Base-by-base conservation (phyloP, 176 grass and related monocot genomes). In the Eleusine coracana region DNA sequence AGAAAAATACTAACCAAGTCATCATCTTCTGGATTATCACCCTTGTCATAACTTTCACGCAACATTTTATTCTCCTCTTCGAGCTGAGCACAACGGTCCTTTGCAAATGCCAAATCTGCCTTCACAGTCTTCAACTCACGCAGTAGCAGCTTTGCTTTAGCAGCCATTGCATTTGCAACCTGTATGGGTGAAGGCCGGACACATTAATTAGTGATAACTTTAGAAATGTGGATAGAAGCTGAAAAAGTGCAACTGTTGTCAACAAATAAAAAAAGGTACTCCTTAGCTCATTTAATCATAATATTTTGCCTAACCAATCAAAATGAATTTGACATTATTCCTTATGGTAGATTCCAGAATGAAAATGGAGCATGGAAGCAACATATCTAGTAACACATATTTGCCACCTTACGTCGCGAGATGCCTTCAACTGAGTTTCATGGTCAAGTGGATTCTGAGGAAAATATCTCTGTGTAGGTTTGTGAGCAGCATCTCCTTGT, bases 331-430 rank as follows among this genome's bases (percentile, higher is more conserved):
- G 73, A 41, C 38, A 85, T 68, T 78, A 4, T 71, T 25, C 49
- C 39, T 0, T 10, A 29, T 14, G 51, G 40, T 36, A 10, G 60
- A 66, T 75, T 78, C 17, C 68, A 60, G 69, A 28, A 81, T 78
- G 31, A 17, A 72, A 60, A 78, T 66, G 29, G 29, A 74, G 31
- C 41, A 92, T 5, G 71, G 15, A 78, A 79, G 71, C 49, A 86
- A 80, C 63, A 81, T 74, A 87, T 88, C 73, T 83, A 83, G 77
- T 84, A 77, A 88, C 83, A 89, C 84, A 89, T 77, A 86, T 85
- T 93, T 78, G 93, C 92, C 91, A 98, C 96, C 96, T 98, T 98
- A 98, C 96, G 93, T 98, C 96, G 85, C 93, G 92, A 90, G 93
- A 99, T 92, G 96, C 96, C 96, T 99, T 99, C 89, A 99, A 80